Base-by-base conservation (phyloP, 192 early-diverging fungal species). In the Podila verticillata region DNA sequence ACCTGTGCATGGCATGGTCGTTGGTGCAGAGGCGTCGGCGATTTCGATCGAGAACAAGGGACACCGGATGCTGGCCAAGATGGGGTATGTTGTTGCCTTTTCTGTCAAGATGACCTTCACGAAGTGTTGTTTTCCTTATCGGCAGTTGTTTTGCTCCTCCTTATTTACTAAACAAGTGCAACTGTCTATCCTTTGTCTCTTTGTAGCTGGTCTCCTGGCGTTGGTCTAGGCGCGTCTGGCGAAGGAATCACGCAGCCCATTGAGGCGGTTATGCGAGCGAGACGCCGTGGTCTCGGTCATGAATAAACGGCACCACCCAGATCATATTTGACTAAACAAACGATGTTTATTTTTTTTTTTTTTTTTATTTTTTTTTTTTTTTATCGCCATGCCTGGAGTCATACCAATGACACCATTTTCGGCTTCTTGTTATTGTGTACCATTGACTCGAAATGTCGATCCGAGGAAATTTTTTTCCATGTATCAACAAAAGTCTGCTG, bases 21-120 rank as follows among this genome's bases (percentile, higher is more conserved):
- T 93, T 22, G 92, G 88, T 12, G 69, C 67, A 7, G 66, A 79
- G n/a, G 86, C 85, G 7, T 64, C 66, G 20, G 84, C 88, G 26
- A 87, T 93, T 62, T 83, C 67, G 36, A 75, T 84, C n/a, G 66
- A 72, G 24, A 93, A 93, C 64, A 61, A 90, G 57, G 92, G 92
- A 10, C 90, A 92, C 75, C 83, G 84, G 30, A 90, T 93, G 90
- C 73, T 93, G n/a, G 70, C 82, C 47, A 80, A 82, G 29, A 90
- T 93, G 89, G 92, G 92, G 74, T 93, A 82, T 70, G 75, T 66
- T 28, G 20, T 58, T 20, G 60, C 66, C 56, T 29, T 63, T 24
- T 35, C 48, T 34, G 48, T 30, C 5, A 64, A 22, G n/a, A n/a
- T n/a, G n/a, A n/a, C n/a, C n/a, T n/a, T n/a, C n/a, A n/a, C n/a